phyloP scores from a whole-genome alignment of 208 protist species.

The Leptomonas pyrrhocoris region DNA sequence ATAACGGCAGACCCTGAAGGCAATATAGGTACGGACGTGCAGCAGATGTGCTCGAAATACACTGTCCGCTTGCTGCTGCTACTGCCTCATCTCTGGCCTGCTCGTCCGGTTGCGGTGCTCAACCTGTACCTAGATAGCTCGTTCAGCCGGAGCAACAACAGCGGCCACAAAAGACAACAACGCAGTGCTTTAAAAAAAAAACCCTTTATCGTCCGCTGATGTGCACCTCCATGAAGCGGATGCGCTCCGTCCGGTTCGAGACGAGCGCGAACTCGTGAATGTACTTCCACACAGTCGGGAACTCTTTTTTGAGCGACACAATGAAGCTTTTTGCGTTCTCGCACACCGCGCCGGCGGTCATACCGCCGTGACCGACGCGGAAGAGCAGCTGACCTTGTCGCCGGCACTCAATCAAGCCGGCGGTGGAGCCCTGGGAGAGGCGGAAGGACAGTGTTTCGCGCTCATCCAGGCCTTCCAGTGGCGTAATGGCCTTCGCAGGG shows the following conservation, averaged over 20 bases:
- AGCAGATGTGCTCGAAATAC: too few species aligned
- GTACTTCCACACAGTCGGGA: conserved; percentile 80
- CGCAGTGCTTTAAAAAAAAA: too few species aligned
- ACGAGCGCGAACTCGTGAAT: conserved; percentile 83
- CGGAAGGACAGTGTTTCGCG: conserved; percentile 57
- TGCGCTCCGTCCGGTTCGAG: conserved; percentile 72
- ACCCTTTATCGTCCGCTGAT: conserved; percentile 38
- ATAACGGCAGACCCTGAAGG: too few species aligned
- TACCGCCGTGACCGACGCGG: conserved; percentile 82
- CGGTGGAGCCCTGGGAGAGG: conserved; percentile 65
- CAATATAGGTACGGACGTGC: too few species aligned
- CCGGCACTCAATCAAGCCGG: conserved; percentile 39
- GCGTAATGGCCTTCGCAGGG: conserved; percentile 48
- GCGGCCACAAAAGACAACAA: too few species aligned
- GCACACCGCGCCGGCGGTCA: conserved; percentile 85
- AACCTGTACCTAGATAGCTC: too few species aligned
- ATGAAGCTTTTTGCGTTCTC: conserved; percentile 87
- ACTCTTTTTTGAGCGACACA: conserved; percentile 74
- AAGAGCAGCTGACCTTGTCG: conserved; percentile 61
- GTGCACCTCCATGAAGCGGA: conserved; percentile 89
- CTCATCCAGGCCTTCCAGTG: conserved; percentile 67
- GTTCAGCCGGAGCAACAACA: too few species aligned
- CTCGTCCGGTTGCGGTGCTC: too few species aligned
- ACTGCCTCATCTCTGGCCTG: too few species aligned
- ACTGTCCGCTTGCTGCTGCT: too few species aligned